Evolutionary conservation across 306 rosid genomes (phyloP).

Genomic region (Canavalia ensiformis): DNA sequence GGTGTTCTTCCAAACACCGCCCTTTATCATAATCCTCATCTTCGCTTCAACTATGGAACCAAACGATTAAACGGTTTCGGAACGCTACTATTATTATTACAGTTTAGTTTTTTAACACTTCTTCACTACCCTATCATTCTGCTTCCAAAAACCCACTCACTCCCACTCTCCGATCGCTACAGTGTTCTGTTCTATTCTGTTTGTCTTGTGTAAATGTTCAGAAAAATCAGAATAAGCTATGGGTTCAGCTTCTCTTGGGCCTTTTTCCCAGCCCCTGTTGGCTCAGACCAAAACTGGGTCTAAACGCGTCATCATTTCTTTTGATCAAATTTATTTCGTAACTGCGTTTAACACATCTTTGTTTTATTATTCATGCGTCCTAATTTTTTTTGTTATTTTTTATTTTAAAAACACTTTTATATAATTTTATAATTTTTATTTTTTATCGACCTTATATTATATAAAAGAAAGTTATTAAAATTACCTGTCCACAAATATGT

Average conservation of each 20-base stretch:
- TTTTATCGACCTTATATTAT: no score
- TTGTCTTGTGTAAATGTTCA: background rate
- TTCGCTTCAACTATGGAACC: conserved; percentile 39
- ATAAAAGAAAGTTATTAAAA: no score
- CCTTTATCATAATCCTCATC: conserved; percentile 98
- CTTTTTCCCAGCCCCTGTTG: background rate
- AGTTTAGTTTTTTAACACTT: background rate
- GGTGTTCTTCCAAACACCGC: conserved; percentile 97
- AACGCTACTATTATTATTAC: background rate
- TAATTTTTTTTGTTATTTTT: no score
- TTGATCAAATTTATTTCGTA: background rate
- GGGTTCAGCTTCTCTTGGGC: background rate
- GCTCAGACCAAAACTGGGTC: background rate
- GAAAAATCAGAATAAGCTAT: no score
- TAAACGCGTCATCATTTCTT: background rate
- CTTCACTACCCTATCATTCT: background rate
- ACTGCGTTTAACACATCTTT: no score
- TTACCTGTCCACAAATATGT: no score
- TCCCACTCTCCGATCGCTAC: no score
- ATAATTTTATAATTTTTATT: no score
- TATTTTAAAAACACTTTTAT: no score
- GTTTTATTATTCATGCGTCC: no score
- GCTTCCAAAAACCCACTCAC: no score
- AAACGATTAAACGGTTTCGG: background rate
- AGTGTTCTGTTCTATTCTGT: no score